phyloP scores from a whole-genome alignment of 2,329 filamentous ascomycete genomes.

The Microsporum canis region DNA sequence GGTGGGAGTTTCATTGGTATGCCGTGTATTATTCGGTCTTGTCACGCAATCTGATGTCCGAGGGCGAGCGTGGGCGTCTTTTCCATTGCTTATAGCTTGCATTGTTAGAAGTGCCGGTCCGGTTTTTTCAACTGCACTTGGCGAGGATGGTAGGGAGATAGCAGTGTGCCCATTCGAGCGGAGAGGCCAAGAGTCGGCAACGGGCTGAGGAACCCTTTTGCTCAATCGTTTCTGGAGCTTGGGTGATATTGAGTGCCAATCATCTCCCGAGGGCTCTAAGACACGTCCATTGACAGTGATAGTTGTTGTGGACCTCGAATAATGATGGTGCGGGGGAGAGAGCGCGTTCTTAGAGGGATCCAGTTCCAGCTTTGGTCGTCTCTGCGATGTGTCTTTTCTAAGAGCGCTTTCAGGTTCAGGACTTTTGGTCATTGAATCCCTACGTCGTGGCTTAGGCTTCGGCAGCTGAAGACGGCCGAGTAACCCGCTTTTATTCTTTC shows the following conservation, averaged over 20 bases:
- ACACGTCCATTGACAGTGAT: slow-evolving; percentile 2
- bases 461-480: slow-evolving; percentile 22
- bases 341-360: slow-evolving; percentile 27
- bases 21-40: neutral
- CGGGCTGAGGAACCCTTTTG: slow-evolving; percentile 15
- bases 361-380: slow-evolving; percentile 40
- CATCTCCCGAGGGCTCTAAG: neutral
- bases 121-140: neutral
- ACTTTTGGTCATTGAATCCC: slow-evolving; percentile 42
- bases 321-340: neutral
- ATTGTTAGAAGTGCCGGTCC: neutral
- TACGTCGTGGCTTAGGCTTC: slow-evolving; percentile 21
- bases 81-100: neutral
- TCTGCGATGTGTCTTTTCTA: slow-evolving; percentile 50
- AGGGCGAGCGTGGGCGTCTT: slow-evolving; percentile 5
- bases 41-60: slow-evolving; percentile 14
- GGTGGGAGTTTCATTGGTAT: neutral
- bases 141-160: neutral
- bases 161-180: slow-evolving; percentile 3
- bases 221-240: slow-evolving; percentile 23
- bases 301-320: slow-evolving; percentile 14
- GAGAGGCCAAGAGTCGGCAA: slow-evolving; percentile 20
- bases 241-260: slow-evolving; percentile 10
- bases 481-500: slow-evolving; percentile 21
- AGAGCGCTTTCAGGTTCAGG: slow-evolving; percentile 47